Base-by-base conservation (phyloP, 2,329 filamentous ascomycete species). In the Pyrenophora teres region DNA sequence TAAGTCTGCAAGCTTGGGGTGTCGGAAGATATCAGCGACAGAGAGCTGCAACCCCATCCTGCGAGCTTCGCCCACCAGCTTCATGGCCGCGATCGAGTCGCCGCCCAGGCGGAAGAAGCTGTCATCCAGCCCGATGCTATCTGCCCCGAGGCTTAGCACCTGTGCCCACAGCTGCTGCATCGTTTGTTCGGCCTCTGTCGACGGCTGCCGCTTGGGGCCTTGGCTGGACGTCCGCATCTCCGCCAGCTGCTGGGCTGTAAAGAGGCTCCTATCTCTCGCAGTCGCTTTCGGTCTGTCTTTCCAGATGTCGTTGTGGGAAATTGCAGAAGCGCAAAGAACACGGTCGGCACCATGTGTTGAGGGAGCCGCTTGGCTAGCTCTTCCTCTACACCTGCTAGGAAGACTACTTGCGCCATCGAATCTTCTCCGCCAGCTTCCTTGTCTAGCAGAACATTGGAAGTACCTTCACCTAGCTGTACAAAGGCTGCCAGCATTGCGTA, bases 21-120 rank as follows among this genome's bases (percentile, higher is more conserved):
- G 15, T 15, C 15, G 15, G 15, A 15, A 15, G 15, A 15, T 15
- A 15, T 15, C 1, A 15, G 15, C 15, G 15, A 15, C 15, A 1
- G 15, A 15, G 1, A 15, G 15, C 15, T 15, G 15, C 15, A 15
- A 1, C 1, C 15, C 15, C 1, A 7, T 15, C 21, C 7, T 23
- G 21, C 2, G 21, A 7, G 21, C 21, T 23, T 23, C 21, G 4
- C 4, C 21, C 21, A 64, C 40, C 0, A 65, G 50, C 31, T 63
- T 60, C 60, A 69, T 68, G 0, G 66, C 66, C 7, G 59, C 51
- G 39, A 69, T 68, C 2, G 15, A 15, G 15, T 15, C 15, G 15
- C 15, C 15, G 15, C 15, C 15, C 15, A 15, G 15, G 15, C 15
- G 15, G 15, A 15, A 15, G 15, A 15, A 15, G 15, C 15, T 15